Conservation (phyloP, 192 early-diverging fungal genomes). For the Coemansia sp. region DNA sequence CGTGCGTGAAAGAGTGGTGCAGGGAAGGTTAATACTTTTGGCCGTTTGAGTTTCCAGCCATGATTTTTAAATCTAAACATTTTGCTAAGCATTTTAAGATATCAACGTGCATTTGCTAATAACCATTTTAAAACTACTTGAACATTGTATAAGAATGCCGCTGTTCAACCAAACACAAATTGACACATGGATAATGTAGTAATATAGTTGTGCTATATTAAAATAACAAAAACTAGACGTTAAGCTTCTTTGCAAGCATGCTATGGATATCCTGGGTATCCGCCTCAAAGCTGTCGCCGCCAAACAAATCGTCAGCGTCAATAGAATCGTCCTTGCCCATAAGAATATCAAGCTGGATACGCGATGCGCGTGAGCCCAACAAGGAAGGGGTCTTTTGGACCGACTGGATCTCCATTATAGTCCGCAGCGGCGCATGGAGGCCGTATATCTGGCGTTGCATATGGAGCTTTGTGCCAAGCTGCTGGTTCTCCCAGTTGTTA, state of each 20-base stretch:
- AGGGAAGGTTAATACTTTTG: not conserved
- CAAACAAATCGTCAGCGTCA: slow-evolving; percentile 89
- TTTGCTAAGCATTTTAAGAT: not conserved
- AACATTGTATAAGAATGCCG: not conserved
- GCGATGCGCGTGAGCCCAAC: slow-evolving; percentile 29
- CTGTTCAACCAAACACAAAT: not conserved
- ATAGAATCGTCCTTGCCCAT: slow-evolving; percentile 83
- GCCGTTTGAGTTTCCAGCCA: not conserved
- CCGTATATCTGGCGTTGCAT: slow-evolving; percentile 83
- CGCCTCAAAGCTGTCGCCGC: slow-evolving; percentile 55
- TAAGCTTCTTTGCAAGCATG: slow-evolving; percentile 28
- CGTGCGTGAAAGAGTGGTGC: not conserved
- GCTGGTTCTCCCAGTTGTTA: slow-evolving; percentile 79
- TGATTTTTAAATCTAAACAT: not conserved
- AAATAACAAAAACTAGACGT: slow-evolving; percentile 10
- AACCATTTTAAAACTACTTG: not conserved
- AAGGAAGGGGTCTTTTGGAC: slow-evolving; percentile 31
- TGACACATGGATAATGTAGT: not conserved
- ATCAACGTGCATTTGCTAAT: not conserved
- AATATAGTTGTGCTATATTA: not conserved
- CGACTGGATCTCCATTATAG: slow-evolving; percentile 86
- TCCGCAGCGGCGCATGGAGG: slow-evolving; percentile 86
- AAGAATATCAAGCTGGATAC: slow-evolving; percentile 79
- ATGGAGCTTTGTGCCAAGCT: slow-evolving; percentile 74
- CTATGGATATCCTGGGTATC: slow-evolving; percentile 24